Evolutionary conservation across 345 rosid species (phyloP).

Genomic region (Isatis tinctoria): DNA sequence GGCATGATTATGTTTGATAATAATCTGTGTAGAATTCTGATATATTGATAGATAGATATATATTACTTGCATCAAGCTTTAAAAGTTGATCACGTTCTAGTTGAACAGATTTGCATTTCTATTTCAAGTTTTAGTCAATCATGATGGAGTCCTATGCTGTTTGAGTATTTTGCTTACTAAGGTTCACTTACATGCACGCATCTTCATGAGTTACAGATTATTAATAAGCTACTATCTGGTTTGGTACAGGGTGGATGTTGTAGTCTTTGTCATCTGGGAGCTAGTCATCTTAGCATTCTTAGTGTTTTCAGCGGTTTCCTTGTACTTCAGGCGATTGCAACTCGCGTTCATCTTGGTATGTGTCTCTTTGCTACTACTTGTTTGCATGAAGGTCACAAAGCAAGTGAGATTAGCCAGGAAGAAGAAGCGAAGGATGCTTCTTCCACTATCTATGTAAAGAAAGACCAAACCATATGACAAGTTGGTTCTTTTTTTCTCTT

Average conservation of each 20-base stretch:
- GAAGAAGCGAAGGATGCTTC: constrained; percentile 97
- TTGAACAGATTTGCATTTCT: neutral
- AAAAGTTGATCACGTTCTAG: neutral
- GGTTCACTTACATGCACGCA: neutral
- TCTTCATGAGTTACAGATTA: constrained; percentile 6
- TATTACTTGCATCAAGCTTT: neutral
- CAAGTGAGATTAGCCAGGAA: constrained; percentile 79
- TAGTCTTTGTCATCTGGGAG: constrained; percentile 92
- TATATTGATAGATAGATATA: neutral
- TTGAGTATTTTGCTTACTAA: neutral
- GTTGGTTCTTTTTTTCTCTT: neutral
- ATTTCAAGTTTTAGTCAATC: neutral
- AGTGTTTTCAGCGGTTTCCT: constrained; percentile 90
- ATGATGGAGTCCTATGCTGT: neutral
- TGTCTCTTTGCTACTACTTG: constrained; percentile 68
- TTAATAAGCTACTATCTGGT: neutral
- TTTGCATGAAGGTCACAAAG: constrained; percentile 90
- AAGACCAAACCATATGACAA: constrained; percentile 8
- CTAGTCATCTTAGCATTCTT: constrained; percentile 84
- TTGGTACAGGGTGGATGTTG: constrained; percentile 91
- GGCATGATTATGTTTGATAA: neutral
- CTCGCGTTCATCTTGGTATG: constrained; percentile 79
- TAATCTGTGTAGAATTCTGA: neutral
- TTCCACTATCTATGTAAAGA: constrained; percentile 86
- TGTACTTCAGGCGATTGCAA: constrained; percentile 73